Base-by-base conservation (phyloP, 306 rosid species). In the Pyrus communis region DNA sequence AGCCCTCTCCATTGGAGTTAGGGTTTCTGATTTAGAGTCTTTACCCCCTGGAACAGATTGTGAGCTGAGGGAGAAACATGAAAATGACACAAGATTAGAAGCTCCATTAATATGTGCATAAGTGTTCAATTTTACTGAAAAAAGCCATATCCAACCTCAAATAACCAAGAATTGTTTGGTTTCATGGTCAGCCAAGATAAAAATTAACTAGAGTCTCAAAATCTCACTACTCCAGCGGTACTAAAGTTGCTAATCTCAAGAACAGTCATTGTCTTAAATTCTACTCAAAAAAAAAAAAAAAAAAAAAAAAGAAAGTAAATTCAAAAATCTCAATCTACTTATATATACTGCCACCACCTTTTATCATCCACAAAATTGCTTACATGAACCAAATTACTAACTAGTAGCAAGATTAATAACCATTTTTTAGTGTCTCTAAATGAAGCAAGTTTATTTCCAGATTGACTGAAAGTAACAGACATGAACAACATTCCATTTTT, bases 1-100 rank as follows among this genome's bases (percentile, higher is more conserved):
- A 75, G 96, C 96, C 72, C 99, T 93, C 91, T 95, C 99, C 77
- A 87, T 83, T 31, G 96, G 98, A 86, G 93, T 91, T 54, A 91
- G 91, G 79, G 74, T 86, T 85, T 83, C 93, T 73, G 92, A 86
- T 77, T 90, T 85, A 54, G 90, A 76, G 80, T 90, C 97, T 90
- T 88, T 90, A 69, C 91, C 88, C 84, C 60, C 79, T 64, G 82
- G 84, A 82, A 86, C 81, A 83, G 84, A 86, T 79, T 80, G 91
- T 55, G 80, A 84, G 86, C 84, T 73, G 86, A 78, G 75, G 78
- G 81, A 77, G 60, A 74, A 60, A n/a, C 21, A 74, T 25, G 38
- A n/a, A 59, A 74, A 49, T 58, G 63, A 66, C 19, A 59, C 58
- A 52, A 79, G 63, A 70, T 83, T 67, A 84, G 82, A 62, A 59